Base-by-base conservation (phyloP, 2,329 filamentous ascomycete species). In the Colletotrichum incanum region DNA sequence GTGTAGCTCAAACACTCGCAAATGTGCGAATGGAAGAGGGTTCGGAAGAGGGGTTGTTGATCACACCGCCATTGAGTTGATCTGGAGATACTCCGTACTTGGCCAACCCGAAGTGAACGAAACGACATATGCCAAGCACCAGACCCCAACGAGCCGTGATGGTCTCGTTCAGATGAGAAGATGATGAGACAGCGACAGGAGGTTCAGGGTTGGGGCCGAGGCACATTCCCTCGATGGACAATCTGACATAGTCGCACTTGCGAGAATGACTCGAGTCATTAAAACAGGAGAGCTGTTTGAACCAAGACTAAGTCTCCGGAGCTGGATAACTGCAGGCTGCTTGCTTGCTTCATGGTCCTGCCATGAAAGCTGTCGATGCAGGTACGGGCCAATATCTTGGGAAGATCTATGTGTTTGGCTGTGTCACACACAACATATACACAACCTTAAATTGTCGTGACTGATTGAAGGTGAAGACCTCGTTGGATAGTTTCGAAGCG, bases 81-180 rank as follows among this genome's bases (percentile, higher is more conserved):
- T 20, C 28, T 50, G 7, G 12, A 43, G 37, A 26, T 37, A 62
- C 5, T 26, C n/a, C n/a, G 8, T 49, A 12, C 59, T 26, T 62
- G 31, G 28, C 31, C n/a, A 11, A 39, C 9, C 39, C 34, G 52
- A 34, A 37, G n/a, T 37, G 52, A 18, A 59, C 41, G 55, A 26
- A 59, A 59, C 37, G 18, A 7, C 55, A 59, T 43, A 16, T 59
- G 55, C 55, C 55, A 59, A 59, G 55, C 55, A 28, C 7, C 18
- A 43, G 14, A 28, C 16, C 8, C 14, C 16, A n/a, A 7, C 23
- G 12, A 43, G 37, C 20, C n/a, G 55, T 59, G 55, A 26, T 43
- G 55, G 18, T 43, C 11, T 28, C 39, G 37, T 28, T n/a, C 20
- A 23, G 11, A 31, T 37, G 20, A 20, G 18, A 28, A 18, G 34